Base-by-base conservation (phyloP, 345 rosid species). In the Cochlearia excelsa region DNA sequence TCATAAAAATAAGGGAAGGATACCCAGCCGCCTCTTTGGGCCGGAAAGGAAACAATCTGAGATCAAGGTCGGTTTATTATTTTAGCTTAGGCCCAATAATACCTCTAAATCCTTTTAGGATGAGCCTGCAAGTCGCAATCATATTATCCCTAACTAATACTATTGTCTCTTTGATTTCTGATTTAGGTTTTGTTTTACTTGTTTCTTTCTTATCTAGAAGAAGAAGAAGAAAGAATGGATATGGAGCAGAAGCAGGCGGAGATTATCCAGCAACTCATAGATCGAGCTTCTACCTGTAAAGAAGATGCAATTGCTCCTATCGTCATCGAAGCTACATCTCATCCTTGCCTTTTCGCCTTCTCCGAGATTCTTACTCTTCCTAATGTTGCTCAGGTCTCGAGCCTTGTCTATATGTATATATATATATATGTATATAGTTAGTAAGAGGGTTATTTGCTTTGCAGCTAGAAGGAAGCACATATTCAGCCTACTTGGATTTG, bases 401-500 rank as follows among this genome's bases (percentile, higher is more conserved):
- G 9, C 28, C 54, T 1, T 45, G 26, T 30, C 35, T 0, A 39
- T 10, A n/a, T n/a, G n/a, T n/a, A 1, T 2, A 1, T 39, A 16
- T 16, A 16, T 16, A 16, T 16, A 16, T 37, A 37, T 37, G 3
- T 8, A 4, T 37, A 6, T 4, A 37, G 5, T 37, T 37, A 37
- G 40, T 37, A 37, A 37, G 1, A 1, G 5, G 40, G 5, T 37
- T 5, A 4, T 8, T 47, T 45, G 30, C 52, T 31, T 33, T 76
- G 85, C 90, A 94, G 99, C 97, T 93, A 53, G 79, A 80, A 81
- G 95, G 95, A 70, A 77, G 79, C 40, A 84, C 82, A 55, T 70
- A 74, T 74, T 80, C 91, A 16, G 35, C 54, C 3, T 74, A 78
- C 62, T 78, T 85, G 23, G 82, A 84, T 58, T 30, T 85, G 37